Evolutionary conservation across 2,329 filamentous ascomycete genomes (phyloP).

Genomic region (Fusarium chlamydosporum): DNA sequence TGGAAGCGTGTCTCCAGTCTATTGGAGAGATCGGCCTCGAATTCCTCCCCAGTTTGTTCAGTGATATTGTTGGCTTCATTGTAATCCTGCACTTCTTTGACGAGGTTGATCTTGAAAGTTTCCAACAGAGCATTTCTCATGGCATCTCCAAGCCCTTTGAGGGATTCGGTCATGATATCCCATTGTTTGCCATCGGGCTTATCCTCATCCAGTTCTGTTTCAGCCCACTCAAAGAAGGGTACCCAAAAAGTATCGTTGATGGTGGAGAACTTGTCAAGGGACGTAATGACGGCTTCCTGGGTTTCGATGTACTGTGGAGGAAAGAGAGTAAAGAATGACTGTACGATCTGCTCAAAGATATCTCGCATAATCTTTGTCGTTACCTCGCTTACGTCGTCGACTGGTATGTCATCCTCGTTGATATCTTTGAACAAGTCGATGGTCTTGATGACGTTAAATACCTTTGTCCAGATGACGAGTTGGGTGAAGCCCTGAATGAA

Average conservation of each 20-base stretch:
- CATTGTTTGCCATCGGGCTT: constrained; percentile 11
- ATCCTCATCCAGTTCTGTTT: constrained; percentile 22
- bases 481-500: constrained; percentile 75
- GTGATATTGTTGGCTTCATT: constrained; percentile 37
- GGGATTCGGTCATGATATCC: constrained; percentile 16
- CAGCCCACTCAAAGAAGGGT: constrained; percentile 15
- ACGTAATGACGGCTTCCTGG: constrained; percentile 37
- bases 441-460: constrained; percentile 52
- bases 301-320: constrained; percentile 48
- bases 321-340: constrained; percentile 49
- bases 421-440: constrained; percentile 35
- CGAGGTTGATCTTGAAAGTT: constrained; percentile 53
- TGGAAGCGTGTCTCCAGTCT: constrained; percentile 49
- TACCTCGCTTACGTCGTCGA: constrained; percentile 24
- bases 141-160: constrained; percentile 34
- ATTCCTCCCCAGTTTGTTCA: constrained; percentile 24
- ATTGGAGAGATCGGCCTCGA: constrained; percentile 46
- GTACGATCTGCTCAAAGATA: constrained; percentile 31
- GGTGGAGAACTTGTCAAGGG: constrained; percentile 50
- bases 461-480: constrained; percentile 64
- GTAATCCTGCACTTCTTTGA: constrained; percentile 41
- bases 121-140: constrained; percentile 53
- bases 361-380: constrained; percentile 42
- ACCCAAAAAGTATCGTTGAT: constrained; percentile 52
- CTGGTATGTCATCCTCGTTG: constrained; percentile 15